Evolutionary conservation across 2,329 filamentous ascomycete species (phyloP), one percentile per base, ranked within the genome.

Genomic region (Aureobasidium sp.): DNA sequence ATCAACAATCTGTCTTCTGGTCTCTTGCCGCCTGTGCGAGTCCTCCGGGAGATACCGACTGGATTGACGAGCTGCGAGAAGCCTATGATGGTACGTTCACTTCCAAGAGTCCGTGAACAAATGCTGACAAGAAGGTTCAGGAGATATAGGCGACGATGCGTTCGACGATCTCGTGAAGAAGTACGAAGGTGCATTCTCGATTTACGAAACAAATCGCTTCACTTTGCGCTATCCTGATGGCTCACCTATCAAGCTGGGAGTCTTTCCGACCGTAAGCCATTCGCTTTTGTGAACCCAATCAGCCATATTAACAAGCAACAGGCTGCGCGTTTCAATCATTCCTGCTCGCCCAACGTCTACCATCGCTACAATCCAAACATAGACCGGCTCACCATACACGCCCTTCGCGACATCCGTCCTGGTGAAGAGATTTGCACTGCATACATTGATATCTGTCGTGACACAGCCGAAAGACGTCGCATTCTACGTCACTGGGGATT

Each of bases 341-440:
- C 54, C 8, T 65, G 64, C 45, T 27, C 25, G 7, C 64, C 64
- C 9, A 65, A 65, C 39, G 64, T 65, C 29, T 65, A 63, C 47
- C 64, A 65, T 27, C 62, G 64, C 29, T 63, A 60, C 47, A 65
- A 65, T 36, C 44, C 63, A 6, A 49, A 61, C 49, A 62, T 64
- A 34, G 32, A 58, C 36, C 30, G 62, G 2, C 55, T 65, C 8
- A 68, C 65, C 3, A 65, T 72, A 16, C 66, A 72, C 55, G 67
- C 69, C 3, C 62, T 68, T 10, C 64, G 66, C 25, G 66, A 70
- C 59, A 71, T 72, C 53, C 32, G 62, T n/a, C 59, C 64, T 7
- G 69, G 69, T n/a, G 68, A 70, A 54, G 70, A 72, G 53, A 41
- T 72, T 3, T 50, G 64, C 14, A 66, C 63, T 10, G 62, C 61